These are phyloP conservation scores for Coniferiporia sulphurascens DNA, from an alignment of 1,284 basidiomycete species.

Conservation along the genomic window DNA sequence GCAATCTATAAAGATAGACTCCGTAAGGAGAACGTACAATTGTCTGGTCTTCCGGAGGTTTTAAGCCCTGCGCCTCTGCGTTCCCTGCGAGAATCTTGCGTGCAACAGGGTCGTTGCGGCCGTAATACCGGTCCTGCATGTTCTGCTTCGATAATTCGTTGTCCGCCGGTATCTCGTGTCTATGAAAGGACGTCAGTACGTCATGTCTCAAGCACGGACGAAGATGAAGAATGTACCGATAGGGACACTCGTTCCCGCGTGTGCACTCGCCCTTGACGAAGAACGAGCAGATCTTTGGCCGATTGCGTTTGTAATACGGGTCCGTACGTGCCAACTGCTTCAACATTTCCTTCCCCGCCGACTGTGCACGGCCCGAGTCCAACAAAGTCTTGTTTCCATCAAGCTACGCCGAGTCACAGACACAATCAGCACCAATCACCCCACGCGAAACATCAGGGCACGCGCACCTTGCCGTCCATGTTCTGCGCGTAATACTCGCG, in stretches of 20 bases:
- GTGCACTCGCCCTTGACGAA: constrained; percentile 94
- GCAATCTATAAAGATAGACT: neutral
- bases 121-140: constrained; percentile 89
- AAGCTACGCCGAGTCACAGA: constrained; percentile 38
- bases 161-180: constrained; percentile 86
- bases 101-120: constrained; percentile 86
- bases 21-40: constrained; percentile 55
- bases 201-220: neutral
- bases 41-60: constrained; percentile 82
- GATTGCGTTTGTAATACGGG: constrained; percentile 95
- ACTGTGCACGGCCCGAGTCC: constrained; percentile 63
- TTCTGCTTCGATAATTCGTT: constrained; percentile 87
- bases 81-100: constrained; percentile 76
- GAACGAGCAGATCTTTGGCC: constrained; percentile 93
- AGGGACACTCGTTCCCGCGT: constrained; percentile 90
- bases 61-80: constrained; percentile 76
- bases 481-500: constrained; percentile 97
- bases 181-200: constrained; percentile 24
- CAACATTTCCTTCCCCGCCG: constrained; percentile 92
- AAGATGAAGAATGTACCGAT: constrained; percentile 44
- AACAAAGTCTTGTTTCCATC: constrained; percentile 63
- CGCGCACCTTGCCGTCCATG: constrained; percentile 78
- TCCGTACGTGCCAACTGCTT: constrained; percentile 91
- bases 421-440: neutral
- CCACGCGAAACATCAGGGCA: constrained; percentile 4